Evolutionary conservation across 805 yeast species (phyloP), one percentile per base, ranked within the genome.

Genomic region (Saccharomycopsis selenospora): DNA sequence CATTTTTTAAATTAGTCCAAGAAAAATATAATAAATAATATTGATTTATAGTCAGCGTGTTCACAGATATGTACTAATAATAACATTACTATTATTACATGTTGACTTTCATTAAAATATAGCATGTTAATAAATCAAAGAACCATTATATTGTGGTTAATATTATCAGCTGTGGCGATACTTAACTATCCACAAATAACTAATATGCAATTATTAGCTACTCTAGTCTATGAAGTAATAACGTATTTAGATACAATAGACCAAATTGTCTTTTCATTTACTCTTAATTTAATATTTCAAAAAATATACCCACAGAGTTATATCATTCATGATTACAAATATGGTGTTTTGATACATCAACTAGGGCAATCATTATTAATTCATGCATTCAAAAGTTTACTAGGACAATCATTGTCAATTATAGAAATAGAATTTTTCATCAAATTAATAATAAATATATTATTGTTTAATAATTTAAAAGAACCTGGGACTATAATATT

Each of bases 341-440:
- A n/a, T n/a, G n/a, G n/a, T n/a, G n/a, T n/a, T n/a, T n/a, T 14
- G 18, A 10, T 20, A 33, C 18, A 10, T 33, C 17, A 20, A 20
- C 10, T 10, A 14, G 18, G 38, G 18, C 38, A n/a, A n/a, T n/a
- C n/a, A 6, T 33, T 33, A 14, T 10, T 33, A 7, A 14, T 33
- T 6, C 38, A 33, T 6, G 38, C 38, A 10, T 10, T 7, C 38
- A 33, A 14, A 33, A 33, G 17, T 17, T 20, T 33, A 14, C 38
- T 33, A 33, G 38, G 22, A 14, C 26, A 6, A 33, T 48, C 51
- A 1, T 25, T 48, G 18, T 42, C 51, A 4, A 28, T 30, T 17
- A 10, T 48, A 4, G 51, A 48, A 25, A 26, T 48, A 3, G 45
- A 43, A 22, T 48, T 48, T 40, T 48, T 48, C 18, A 26, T 38